phyloP scores from a whole-genome alignment of 1,284 basidiomycete species.

The Leccinum fuscescens region DNA sequence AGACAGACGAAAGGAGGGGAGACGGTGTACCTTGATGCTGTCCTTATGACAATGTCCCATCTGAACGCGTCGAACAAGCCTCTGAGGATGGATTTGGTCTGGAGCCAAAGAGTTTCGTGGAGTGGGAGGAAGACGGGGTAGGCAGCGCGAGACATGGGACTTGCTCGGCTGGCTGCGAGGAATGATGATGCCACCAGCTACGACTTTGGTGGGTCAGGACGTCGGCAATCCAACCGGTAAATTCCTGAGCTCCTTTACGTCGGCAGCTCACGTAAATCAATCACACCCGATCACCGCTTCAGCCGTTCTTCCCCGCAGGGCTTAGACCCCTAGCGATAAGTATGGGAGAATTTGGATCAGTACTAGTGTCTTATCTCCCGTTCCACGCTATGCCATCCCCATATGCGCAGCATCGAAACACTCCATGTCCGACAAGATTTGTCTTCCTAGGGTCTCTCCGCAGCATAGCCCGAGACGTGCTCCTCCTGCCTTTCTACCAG shows the following conservation, averaged over 20 bases:
- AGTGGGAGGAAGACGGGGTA: constrained; percentile 71
- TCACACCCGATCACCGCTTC: background rate
- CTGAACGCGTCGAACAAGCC: constrained; percentile 72
- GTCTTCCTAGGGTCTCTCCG: background rate
- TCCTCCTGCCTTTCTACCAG: background rate
- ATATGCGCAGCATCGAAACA: background rate
- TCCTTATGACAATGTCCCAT: constrained; percentile 62
- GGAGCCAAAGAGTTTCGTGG: constrained; percentile 56
- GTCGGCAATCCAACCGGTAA: constrained; percentile 12
- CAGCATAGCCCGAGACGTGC: background rate
- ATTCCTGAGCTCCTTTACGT: constrained; percentile 8
- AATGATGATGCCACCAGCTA: background rate
- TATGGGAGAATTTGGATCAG: background rate
- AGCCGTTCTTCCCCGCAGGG: constrained; percentile 1
- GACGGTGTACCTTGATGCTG: constrained; percentile 44
- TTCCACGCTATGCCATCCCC: constrained; percentile 2
- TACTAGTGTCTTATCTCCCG: constrained; percentile 1
- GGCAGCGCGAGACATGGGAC: constrained; percentile 41
- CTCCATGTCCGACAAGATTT: background rate
- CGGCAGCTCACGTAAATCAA: background rate
- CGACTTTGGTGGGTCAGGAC: background rate
- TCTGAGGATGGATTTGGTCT: constrained; percentile 52
- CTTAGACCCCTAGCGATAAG: background rate
- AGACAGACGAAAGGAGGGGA: constrained; percentile 4
- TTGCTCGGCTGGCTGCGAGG: background rate